Percentiles rank a stretch among this genome's conserved stretches.
Evolutionary conservation across 139 green algal genomes (phyloP).

Genomic region (Mesotaenium endlicherianum): DNA sequence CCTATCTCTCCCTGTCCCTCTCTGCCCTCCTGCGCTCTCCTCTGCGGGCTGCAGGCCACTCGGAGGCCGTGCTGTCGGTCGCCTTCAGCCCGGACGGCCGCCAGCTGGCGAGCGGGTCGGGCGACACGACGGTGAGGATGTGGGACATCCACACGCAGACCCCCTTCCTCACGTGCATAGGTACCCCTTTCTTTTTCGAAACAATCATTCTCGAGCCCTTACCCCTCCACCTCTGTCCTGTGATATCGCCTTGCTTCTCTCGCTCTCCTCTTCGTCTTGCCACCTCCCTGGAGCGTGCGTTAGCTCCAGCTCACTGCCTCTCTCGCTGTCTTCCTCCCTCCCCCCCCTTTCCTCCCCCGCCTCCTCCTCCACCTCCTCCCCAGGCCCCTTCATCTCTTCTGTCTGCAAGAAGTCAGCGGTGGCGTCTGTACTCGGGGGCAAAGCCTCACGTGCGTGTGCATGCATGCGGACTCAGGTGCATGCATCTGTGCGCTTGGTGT

Average conservation of each 20-base stretch:
- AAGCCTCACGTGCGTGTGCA: no score
- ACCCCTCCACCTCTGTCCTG: no score
- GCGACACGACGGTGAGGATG: slow-evolving; percentile 89
- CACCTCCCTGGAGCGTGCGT: background rate
- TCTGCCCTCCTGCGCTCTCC: background rate
- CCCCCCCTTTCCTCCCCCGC: no score
- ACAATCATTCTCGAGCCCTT: no score
- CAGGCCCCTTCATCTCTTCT: no score
- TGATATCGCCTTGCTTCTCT: no score
- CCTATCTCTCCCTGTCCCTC: background rate
- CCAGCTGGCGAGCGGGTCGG: slow-evolving; percentile 78
- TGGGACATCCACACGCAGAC: slow-evolving; percentile 92
- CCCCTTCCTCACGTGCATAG: slow-evolving; percentile 52
- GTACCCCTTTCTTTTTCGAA: no score
- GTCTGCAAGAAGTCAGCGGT: no score
- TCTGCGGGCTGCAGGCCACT: slow-evolving; percentile 66
- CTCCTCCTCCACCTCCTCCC: no score
- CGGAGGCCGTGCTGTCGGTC: slow-evolving; percentile 86
- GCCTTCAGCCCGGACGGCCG: slow-evolving; percentile 88
- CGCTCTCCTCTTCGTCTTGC: background rate
- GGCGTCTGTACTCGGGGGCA: no score
- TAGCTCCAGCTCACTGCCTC: background rate
- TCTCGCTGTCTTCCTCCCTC: background rate
- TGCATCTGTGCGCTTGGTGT: no score
- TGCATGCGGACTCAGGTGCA: no score